phyloP scores from a whole-genome alignment of 345 rosid genomes.

The Mercurialis annua region DNA sequence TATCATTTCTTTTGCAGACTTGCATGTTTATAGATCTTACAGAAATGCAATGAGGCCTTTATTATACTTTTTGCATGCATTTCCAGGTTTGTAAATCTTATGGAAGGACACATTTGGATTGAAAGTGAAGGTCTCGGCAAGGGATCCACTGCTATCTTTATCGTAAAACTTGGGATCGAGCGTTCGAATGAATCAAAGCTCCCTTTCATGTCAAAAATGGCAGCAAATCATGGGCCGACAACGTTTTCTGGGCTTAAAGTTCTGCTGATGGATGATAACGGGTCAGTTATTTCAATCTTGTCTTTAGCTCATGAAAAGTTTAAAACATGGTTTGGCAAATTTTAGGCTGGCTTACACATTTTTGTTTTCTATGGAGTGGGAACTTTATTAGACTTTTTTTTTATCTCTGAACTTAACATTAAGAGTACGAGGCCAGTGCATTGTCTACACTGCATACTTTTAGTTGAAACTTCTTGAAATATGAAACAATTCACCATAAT shows the following conservation, averaged over 20 bases:
- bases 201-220: slow-evolving; percentile 33
- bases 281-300: slow-evolving; percentile 49
- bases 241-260: slow-evolving; percentile 86
- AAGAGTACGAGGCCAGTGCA: no score
- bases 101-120: slow-evolving; percentile 96
- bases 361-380: neutral
- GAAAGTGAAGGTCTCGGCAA: slow-evolving; percentile 96
- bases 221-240: slow-evolving; percentile 46
- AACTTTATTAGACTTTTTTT: no score
- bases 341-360: neutral
- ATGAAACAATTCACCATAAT: no score
- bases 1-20: neutral
- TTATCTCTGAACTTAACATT: no score
- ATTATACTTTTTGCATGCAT: slow-evolving; percentile 10
- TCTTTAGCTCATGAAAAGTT: neutral
- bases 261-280: slow-evolving; percentile 84
- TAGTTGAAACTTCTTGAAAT: no score
- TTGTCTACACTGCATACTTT: no score
- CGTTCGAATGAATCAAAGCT: slow-evolving; percentile 50
- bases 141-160: slow-evolving; percentile 82
- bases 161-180: slow-evolving; percentile 70
- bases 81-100: slow-evolving; percentile 88
- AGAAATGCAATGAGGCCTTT: slow-evolving; percentile 3
- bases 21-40: neutral
- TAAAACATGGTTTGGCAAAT: neutral